These are phyloP conservation scores for Melanogaster broomeanus DNA, from an alignment of 768 basidiomycete genomes.

Conservation along the genomic window DNA sequence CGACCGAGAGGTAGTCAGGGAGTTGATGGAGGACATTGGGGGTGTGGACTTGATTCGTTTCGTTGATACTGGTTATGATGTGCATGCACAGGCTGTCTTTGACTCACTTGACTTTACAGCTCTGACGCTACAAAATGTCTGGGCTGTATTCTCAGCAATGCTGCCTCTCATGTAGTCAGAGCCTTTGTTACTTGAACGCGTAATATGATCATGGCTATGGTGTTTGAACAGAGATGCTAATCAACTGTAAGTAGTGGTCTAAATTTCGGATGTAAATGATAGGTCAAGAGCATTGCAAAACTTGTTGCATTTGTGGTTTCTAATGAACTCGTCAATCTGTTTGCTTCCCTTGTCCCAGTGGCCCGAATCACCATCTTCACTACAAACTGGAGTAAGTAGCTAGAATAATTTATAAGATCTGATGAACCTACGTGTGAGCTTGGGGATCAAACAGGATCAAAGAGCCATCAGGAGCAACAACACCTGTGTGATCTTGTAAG, in stretches of 20 bases:
- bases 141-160: no score
- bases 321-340: neutral
- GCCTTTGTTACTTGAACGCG: no score
- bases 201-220: no score
- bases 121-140: no score
- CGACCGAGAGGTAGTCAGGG: conserved; percentile 15
- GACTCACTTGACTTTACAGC: no score
- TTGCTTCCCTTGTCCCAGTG: conserved; percentile 1
- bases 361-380: neutral
- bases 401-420: neutral
- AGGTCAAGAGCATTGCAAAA: conserved; percentile 1
- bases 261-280: neutral
- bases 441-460: conserved; percentile 15
- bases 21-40: conserved; percentile 25
- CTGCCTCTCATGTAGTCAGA: no score
- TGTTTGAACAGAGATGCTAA: no score
- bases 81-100: conserved; percentile 14
- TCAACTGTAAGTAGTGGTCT: neutral
- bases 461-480: neutral
- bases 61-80: conserved; percentile 14
- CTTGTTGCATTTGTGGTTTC: neutral
- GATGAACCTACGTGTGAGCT: conserved; percentile 3
- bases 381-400: neutral
- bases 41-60: conserved; percentile 24
- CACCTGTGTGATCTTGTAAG: neutral